Evolutionary conservation across 192 early-diverging fungal genomes (phyloP).

Genomic region (Gryganskiella cystojenkinii): DNA sequence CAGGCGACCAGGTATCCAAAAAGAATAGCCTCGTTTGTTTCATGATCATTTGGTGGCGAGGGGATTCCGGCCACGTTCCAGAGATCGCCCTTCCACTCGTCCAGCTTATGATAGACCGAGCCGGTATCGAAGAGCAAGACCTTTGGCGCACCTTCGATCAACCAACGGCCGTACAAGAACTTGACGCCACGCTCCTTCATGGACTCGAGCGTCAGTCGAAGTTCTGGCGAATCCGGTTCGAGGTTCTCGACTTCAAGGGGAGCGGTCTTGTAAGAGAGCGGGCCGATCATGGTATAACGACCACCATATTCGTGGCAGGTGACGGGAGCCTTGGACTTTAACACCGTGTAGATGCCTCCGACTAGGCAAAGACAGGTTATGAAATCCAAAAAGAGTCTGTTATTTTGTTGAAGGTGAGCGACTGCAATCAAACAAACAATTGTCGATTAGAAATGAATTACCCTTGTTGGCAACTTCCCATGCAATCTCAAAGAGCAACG

Average conservation of each 20-base stretch:
- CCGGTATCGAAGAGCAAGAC: constrained; percentile 91
- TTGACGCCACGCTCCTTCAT: constrained; percentile 80
- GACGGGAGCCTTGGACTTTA: constrained; percentile 95
- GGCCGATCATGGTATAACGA: constrained; percentile 91
- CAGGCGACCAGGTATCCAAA: constrained; percentile 93
- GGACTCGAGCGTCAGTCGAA: constrained; percentile 72
- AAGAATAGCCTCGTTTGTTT: constrained; percentile 93
- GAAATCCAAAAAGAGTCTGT: no score
- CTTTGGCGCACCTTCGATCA: constrained; percentile 89
- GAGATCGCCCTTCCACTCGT: constrained; percentile 95
- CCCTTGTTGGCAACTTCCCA: constrained; percentile 99
- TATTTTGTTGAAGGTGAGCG: neutral
- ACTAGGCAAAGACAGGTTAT: constrained; percentile 61
- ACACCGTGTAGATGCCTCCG: constrained; percentile 97
- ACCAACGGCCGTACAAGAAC: constrained; percentile 90
- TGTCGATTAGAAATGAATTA: constrained; percentile 24
- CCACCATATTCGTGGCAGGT: constrained; percentile 93
- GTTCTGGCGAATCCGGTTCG: constrained; percentile 70
- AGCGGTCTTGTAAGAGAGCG: constrained; percentile 83
- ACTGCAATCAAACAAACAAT: neutral
- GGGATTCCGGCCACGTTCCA: constrained; percentile 90
- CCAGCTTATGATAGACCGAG: constrained; percentile 75
- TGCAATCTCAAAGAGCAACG: constrained; percentile 91
- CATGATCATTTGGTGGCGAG: constrained; percentile 86
- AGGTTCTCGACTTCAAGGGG: constrained; percentile 89